These are phyloP conservation scores for Davidsoniella eucalypti DNA, from an alignment of 2,329 filamentous ascomycete genomes.

Conservation along the genomic window DNA sequence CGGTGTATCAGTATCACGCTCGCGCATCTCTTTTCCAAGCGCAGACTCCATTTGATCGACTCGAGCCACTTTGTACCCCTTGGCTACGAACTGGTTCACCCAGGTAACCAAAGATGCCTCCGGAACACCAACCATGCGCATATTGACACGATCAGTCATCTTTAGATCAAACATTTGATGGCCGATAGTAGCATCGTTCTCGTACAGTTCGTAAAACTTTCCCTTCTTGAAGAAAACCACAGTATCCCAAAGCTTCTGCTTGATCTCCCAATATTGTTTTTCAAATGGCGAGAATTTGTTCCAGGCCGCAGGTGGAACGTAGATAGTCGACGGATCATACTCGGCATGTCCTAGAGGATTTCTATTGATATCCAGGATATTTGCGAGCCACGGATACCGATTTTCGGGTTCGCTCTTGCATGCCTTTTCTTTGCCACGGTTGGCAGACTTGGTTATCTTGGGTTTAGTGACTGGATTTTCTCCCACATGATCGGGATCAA, in stretches of 20 bases:
- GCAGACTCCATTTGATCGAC: conserved; percentile 97
- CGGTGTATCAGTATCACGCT: conserved; percentile 48
- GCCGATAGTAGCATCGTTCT: conserved; percentile 91
- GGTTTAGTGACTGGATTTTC: conserved; percentile 16
- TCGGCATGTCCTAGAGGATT: conserved; percentile 67
- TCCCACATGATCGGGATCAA: conserved; percentile 31
- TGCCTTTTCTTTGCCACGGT: conserved; percentile 46
- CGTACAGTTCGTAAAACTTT: conserved; percentile 97
- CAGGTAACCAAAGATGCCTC: conserved; percentile 91
- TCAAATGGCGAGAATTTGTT: conserved; percentile 81
- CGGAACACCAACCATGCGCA: conserved; percentile 98
- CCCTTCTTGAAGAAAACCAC: conserved; percentile 99
- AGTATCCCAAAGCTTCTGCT: conserved; percentile 93
- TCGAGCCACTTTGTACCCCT: conserved; percentile 90
- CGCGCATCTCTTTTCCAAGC: conserved; percentile 95
- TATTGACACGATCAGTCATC: conserved; percentile 93
- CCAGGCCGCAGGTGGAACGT: conserved; percentile 68
- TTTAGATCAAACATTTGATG: conserved; percentile 96
- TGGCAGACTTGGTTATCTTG: conserved; percentile 11
- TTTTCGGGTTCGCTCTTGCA: conserved; percentile 70
- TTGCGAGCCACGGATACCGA: conserved; percentile 79
- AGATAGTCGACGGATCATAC: conserved; percentile 82
- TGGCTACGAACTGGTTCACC: conserved; percentile 97
- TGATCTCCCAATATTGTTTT: conserved; percentile 98
- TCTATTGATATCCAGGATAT: conserved; percentile 68